Evolutionary conservation across 1,284 basidiomycete genomes (phyloP).

Genomic region (Testicularia cyperi): DNA sequence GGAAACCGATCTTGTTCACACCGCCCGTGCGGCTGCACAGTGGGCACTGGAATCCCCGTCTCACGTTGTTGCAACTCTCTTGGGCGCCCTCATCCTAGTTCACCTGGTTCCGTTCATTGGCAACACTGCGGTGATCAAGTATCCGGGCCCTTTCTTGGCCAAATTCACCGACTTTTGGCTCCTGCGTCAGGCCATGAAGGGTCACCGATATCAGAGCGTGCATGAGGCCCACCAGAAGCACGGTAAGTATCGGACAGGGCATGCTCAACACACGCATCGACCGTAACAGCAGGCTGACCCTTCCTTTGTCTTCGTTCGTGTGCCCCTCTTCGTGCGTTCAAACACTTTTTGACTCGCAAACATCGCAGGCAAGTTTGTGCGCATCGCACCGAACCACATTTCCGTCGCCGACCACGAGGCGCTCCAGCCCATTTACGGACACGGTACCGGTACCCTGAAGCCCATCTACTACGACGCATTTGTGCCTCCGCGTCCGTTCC

Average conservation of each 20-base stretch:
- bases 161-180: conserved; percentile 78
- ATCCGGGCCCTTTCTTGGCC: conserved; percentile 76
- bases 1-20: conserved; percentile 24
- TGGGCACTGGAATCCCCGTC: conserved; percentile 25
- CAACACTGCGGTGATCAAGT: conserved; percentile 18
- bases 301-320: not conserved
- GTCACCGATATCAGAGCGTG: conserved; percentile 75
- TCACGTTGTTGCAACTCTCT: conserved; percentile 17
- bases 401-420: conserved; percentile 71
- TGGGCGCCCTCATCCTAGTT: conserved; percentile 33
- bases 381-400: conserved; percentile 81
- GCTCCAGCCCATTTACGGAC: conserved; percentile 39
- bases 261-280: too few relatives aligned
- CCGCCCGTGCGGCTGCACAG: conserved; percentile 13
- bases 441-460: conserved; percentile 47
- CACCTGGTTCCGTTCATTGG: conserved; percentile 37
- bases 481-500: conserved; percentile 61
- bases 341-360: too few relatives aligned
- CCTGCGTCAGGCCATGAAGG: conserved; percentile 68
- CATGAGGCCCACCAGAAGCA: conserved; percentile 76
- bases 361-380: conserved; percentile 68
- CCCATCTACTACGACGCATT: conserved; percentile 72
- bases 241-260: too few relatives aligned
- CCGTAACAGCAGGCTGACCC: too few relatives aligned
- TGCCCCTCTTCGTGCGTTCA: too few relatives aligned